phyloP scores from a whole-genome alignment of 495 filamentous ascomycete genomes.

The Cercophora sp. region DNA sequence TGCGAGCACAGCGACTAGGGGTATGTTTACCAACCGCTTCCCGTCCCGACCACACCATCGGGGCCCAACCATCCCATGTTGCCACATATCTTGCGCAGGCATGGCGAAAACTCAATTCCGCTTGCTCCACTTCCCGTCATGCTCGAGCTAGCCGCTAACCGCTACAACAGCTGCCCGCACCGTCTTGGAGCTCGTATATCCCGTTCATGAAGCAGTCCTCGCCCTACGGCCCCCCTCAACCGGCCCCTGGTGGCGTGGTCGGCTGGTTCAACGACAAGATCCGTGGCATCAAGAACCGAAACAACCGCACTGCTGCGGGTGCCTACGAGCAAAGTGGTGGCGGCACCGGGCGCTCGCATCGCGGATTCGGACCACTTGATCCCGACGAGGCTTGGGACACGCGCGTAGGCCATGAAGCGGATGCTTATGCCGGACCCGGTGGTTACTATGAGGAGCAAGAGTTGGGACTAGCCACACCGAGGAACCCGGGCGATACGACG shows the following conservation, averaged over 20 bases:
- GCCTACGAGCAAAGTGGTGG: slow-evolving; percentile 55
- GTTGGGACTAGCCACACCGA: slow-evolving; percentile 35
- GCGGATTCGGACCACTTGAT: slow-evolving; percentile 53
- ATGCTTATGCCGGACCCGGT: slow-evolving; percentile 41
- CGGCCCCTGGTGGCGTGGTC: slow-evolving; percentile 53
- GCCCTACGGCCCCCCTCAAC: slow-evolving; percentile 43
- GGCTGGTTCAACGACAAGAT: slow-evolving; percentile 55
- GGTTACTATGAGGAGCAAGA: slow-evolving; percentile 65
- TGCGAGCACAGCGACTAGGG: slow-evolving; percentile 59
- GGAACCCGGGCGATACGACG: slow-evolving; percentile 8
- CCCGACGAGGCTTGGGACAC: slow-evolving; percentile 73
- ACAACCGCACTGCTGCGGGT: slow-evolving; percentile 53
- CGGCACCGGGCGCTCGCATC: slow-evolving; percentile 23
- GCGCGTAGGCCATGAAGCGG: slow-evolving; percentile 57
- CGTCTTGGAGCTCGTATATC: slow-evolving; percentile 58
- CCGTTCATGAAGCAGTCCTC: slow-evolving; percentile 41
- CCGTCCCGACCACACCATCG: too few species aligned
- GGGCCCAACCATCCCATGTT: neutral
- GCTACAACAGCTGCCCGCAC: slow-evolving; percentile 51
- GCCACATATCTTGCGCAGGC: neutral
- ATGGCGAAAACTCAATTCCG: neutral
- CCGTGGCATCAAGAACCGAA: slow-evolving; percentile 47
- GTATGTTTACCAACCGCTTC: slow-evolving; percentile 44
- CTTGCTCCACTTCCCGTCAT: neutral
- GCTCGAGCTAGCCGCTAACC: neutral